Conservation (phyloP, 805 yeast species). For the Ogataea zsoltii region DNA sequence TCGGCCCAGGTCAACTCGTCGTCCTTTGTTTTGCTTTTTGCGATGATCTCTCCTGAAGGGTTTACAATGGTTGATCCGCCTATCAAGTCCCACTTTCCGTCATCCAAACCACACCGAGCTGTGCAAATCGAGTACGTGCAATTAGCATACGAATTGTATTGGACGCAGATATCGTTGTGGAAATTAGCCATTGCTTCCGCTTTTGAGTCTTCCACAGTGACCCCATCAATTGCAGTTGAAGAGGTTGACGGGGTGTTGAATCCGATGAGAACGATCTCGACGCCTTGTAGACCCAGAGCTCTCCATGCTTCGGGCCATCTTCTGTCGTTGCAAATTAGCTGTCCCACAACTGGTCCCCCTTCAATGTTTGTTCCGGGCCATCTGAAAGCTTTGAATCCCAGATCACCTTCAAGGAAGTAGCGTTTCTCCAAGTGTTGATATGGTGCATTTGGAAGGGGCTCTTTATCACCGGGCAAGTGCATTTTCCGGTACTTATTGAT, state of each 20-base stretch:
- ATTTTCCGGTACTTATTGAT: conserved; percentile 39
- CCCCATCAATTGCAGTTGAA: neutral
- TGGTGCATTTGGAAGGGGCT: conserved; percentile 30
- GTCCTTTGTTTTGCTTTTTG: conserved; percentile 9
- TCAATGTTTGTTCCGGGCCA: conserved; percentile 21
- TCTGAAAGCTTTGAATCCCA: conserved; percentile 36
- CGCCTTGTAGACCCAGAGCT: conserved; percentile 38
- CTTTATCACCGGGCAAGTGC: conserved; percentile 39
- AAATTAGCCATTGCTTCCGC: conserved; percentile 6
- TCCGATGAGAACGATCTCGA: conserved; percentile 37
- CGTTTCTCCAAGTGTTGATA: conserved; percentile 39
- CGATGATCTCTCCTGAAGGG: conserved; percentile 10
- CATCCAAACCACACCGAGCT: conserved; percentile 13
- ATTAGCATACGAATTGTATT: conserved; percentile 13
- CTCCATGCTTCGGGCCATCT: conserved; percentile 45
- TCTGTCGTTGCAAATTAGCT: conserved; percentile 41
- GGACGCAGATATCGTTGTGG: conserved; percentile 11
- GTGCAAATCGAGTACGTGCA: conserved; percentile 9
- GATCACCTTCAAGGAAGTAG: conserved; percentile 37
- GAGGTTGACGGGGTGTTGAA: conserved; percentile 35
- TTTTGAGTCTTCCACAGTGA: neutral
- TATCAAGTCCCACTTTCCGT: conserved; percentile 11
- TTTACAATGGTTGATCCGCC: conserved; percentile 13
- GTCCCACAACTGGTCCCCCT: conserved; percentile 34
- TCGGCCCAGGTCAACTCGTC: conserved; percentile 14